Conservation (phyloP, 2,329 filamentous ascomycete species). For the Aspergillus vadensis region DNA sequence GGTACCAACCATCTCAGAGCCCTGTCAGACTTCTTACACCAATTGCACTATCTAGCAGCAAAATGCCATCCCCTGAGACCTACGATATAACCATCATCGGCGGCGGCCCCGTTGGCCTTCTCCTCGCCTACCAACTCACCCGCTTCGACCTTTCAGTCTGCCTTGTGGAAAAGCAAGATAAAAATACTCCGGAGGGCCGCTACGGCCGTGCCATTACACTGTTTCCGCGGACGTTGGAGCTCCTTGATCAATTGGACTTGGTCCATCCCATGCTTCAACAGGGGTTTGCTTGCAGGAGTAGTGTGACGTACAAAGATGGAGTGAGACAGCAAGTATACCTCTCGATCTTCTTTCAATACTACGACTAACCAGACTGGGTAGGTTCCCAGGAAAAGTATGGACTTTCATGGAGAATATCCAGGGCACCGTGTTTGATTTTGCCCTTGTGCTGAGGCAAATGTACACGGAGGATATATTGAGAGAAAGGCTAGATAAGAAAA, state of each 20-base stretch:
- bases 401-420: slow-evolving; percentile 1
- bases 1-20: background rate
- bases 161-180: slow-evolving; percentile 8
- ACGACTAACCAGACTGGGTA: background rate
- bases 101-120: slow-evolving; percentile 11
- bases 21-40: background rate
- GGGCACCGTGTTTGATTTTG: background rate
- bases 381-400: background rate
- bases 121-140: slow-evolving; percentile 12
- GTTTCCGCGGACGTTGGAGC: background rate
- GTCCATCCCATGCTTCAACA: background rate
- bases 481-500: background rate
- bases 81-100: slow-evolving; percentile 10
- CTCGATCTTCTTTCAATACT: background rate
- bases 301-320: background rate
- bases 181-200: background rate
- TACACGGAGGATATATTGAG: background rate
- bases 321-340: background rate
- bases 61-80: background rate
- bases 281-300: background rate
- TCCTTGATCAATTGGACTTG: background rate
- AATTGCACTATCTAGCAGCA: background rate
- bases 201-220: background rate
- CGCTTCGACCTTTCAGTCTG: slow-evolving; percentile 11
- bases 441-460: background rate